phyloP scores from a whole-genome alignment of 352 stramenopile species.

The Globisporangium cystogenes region DNA sequence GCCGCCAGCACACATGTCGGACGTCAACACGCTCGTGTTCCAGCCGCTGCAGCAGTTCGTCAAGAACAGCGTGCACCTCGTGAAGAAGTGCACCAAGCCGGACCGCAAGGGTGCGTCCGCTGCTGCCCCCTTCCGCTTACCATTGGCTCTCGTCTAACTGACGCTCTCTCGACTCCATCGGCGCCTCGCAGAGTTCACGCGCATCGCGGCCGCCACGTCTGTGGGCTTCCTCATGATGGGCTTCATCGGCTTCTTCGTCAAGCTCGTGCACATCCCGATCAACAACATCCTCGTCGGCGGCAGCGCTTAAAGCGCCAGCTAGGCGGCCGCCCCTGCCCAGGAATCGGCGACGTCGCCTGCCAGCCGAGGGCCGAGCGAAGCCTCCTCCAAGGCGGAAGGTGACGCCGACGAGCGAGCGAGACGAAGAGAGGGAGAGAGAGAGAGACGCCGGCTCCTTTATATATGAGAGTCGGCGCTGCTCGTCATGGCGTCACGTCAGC shows the following conservation, averaged over 20 bases:
- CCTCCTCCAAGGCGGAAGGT: background rate
- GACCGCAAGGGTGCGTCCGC: constrained; percentile 92
- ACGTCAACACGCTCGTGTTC: constrained; percentile 92
- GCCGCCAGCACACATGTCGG: constrained; percentile 50
- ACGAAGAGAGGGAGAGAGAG: background rate
- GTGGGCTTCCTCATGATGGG: constrained; percentile 99
- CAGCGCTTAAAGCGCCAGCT: constrained; percentile 38
- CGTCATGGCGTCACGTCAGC: too few species aligned
- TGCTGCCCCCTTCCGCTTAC: background rate
- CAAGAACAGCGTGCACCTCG: constrained; percentile 96
- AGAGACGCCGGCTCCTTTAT: background rate
- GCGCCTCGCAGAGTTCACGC: constrained; percentile 87
- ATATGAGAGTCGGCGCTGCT: background rate
- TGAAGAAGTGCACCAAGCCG: constrained; percentile 99
- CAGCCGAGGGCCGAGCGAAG: background rate
- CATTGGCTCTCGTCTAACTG: constrained; percentile 1
- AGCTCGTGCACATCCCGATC: constrained; percentile 99
- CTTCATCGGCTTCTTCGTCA: constrained; percentile 99
- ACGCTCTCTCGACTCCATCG: background rate
- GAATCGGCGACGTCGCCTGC: too few species aligned
- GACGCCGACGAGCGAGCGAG: background rate
- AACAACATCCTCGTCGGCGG: constrained; percentile 99
- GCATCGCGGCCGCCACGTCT: constrained; percentile 92
- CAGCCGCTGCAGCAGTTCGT: constrained; percentile 95
- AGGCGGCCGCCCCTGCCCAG: background rate